Evolutionary conservation across 2,329 filamentous ascomycete species (phyloP), one percentile per base, ranked within the genome.

Genomic region (Penicillium expansum): DNA sequence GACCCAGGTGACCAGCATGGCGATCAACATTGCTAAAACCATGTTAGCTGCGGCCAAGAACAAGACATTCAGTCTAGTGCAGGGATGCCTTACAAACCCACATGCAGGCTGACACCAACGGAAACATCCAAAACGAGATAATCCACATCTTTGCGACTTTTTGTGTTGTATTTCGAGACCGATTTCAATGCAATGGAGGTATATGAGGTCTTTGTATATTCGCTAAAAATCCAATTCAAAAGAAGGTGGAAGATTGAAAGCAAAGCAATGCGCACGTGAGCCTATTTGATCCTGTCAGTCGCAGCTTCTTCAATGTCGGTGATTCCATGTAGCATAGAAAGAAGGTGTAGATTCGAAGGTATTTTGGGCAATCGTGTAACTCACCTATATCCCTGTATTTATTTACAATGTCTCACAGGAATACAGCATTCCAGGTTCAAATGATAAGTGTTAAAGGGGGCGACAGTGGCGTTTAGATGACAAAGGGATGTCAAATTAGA

Each of bases 1-100:
- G 29, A 77, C 71, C 85, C 85, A 87, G 56, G 71, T 75, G n/a
- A 79, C 77, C 52, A 87, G 67, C 82, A 87, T 83, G 41, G 79
- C 80, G 29, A 86, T 75, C 48, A 87, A 75, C 75, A 85, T 86
- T 50, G 80, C 82, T 81, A 54, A 53, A 2, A 30, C 10, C 32
- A 30, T 33, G 44, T 63, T 61, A 60, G 59, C 48, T 44, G 48
- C 16, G 44, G 39, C 24, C 29, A 42, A 20, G 6, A 52, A 20
- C 9, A 5, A 9, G 11, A 39, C 27, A 27, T 52, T 14, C 10
- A n/a, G 5, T 39, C 8, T 10, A 29, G 20, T n/a, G 9, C 37
- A n/a, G 13, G 18, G 45, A 18, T 43, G 29, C 38, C 73, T 54
- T 70, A 78, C 76, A 79, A 57, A 83, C 70, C 82, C 82, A 84